These are phyloP conservation scores for Iberis pinnata DNA, from an alignment of 345 rosid genomes.

Conservation along the genomic window DNA sequence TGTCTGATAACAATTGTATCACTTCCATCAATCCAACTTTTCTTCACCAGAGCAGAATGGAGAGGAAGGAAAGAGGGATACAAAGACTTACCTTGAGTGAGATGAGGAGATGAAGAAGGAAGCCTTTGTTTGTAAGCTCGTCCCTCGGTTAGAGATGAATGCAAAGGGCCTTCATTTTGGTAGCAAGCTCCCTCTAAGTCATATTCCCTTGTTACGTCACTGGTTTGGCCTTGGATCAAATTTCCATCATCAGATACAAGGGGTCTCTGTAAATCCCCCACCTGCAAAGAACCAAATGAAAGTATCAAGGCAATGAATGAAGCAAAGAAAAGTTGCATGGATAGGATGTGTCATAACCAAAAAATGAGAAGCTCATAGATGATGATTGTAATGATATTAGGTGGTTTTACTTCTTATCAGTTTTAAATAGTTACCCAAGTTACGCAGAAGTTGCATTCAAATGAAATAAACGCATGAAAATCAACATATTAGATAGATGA, in stretches of 20 bases:
- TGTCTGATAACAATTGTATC: neutral
- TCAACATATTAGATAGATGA: conserved; percentile 4
- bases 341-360: neutral
- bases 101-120: conserved; percentile 43
- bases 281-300: conserved; percentile 30
- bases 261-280: conserved; percentile 63
- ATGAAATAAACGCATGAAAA: neutral
- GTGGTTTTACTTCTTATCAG: conserved; percentile 1
- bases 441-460: neutral
- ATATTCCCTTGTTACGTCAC: conserved; percentile 47
- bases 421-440: conserved; percentile 1
- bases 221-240: conserved; percentile 37
- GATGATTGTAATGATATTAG: neutral
- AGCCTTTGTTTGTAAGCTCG: conserved; percentile 63
- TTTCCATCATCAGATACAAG: conserved; percentile 52
- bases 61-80: conserved; percentile 8
- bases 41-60: neutral
- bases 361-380: conserved; percentile 7
- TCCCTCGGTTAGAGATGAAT: conserved; percentile 43
- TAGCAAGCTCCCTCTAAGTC: conserved; percentile 65
- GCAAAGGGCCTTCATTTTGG: conserved; percentile 55
- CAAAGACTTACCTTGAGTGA: conserved; percentile 35
- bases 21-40: neutral
- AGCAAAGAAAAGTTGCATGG: neutral
- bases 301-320: conserved; percentile 13